Base-by-base conservation (phyloP, 2,329 filamentous ascomycete genomes). In the Colletotrichum aenigma region DNA sequence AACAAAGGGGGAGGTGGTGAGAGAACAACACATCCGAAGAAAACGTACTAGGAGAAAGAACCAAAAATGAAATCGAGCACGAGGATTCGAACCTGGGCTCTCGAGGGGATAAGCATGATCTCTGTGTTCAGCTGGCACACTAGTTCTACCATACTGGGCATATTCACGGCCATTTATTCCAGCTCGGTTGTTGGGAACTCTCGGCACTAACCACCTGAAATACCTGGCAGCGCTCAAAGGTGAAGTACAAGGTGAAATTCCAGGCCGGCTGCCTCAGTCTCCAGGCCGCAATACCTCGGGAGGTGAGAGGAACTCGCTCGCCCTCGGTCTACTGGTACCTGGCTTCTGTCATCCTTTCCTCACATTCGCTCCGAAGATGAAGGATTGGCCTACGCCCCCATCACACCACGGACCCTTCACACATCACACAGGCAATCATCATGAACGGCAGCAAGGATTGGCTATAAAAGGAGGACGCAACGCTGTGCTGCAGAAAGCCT, bases 401-500 rank as follows among this genome's bases (percentile, higher is more conserved):
- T 48, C 1, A 6, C 38, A 48, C 38, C 18, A 48, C 18, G 18
- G 6, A 9, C 6, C 1, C 38, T 18, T 12, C 38, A 48, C 18
- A 4, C 18, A 48, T 13, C 9, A 21, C 43, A 48, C 9, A 10
- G 43, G 5, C 43, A 43, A 28, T 12, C 1, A 4, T 38, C 12
- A 10, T 21, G 38, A 38, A 58, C 21, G 30, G 52, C 26, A 36
- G 65, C 43, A 55, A 66, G 30, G 48, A 68, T 30, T 36, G 48
- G 21, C 18, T n/a, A 21, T 38, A 68, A 55, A 55, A 32, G 36
- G 67, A 61, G 66, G 16, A 61, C 66, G 67, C 67, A 58, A 70
- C 55, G 67, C 67, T 70, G 67, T 70, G 67, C 67, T 70, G 55
- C 52, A 48, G 36, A 70, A 58, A 26, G 2, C 43, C 43, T 48